phyloP scores from a whole-genome alignment of 1,139 yeast genomes.

The Candida labiduridarum region DNA sequence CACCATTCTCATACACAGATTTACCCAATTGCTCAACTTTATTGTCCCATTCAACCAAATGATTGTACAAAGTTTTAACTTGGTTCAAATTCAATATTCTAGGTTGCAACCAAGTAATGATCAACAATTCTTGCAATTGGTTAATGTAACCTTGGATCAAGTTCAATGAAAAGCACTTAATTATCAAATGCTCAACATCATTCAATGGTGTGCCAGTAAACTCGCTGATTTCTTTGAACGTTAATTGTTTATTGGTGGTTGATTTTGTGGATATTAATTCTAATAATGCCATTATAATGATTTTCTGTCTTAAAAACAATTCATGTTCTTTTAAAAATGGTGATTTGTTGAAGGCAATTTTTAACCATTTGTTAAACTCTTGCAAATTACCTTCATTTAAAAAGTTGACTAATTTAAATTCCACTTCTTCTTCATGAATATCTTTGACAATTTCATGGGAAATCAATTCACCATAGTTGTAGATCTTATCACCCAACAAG shows the following conservation, averaged over 20 bases:
- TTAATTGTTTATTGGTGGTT: constrained; percentile 69
- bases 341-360: constrained; percentile 39
- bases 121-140: constrained; percentile 77
- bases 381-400: constrained; percentile 79
- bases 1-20: constrained; percentile 40
- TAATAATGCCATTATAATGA: constrained; percentile 87
- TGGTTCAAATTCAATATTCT: constrained; percentile 83
- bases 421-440: constrained; percentile 28
- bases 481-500: constrained; percentile 85
- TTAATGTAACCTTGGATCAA: constrained; percentile 86
- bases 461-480: constrained; percentile 93
- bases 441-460: constrained; percentile 80
- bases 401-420: constrained; percentile 60
- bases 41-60: constrained; percentile 75
- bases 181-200: constrained; percentile 86
- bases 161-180: constrained; percentile 86
- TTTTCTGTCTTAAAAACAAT: constrained; percentile 81
- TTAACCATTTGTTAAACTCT: constrained; percentile 55
- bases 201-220: constrained; percentile 67
- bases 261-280: constrained; percentile 85
- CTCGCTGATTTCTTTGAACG: constrained; percentile 73
- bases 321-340: constrained; percentile 65
- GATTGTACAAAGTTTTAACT: constrained; percentile 72
- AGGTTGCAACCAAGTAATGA: constrained; percentile 94
- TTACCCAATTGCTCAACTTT: constrained; percentile 69